A percentile compares a stretch with the other conserved stretches of the same genome.
phyloP scores from a whole-genome alignment of 2,329 filamentous ascomycete genomes.

The Tolypocladium nubicola region DNA sequence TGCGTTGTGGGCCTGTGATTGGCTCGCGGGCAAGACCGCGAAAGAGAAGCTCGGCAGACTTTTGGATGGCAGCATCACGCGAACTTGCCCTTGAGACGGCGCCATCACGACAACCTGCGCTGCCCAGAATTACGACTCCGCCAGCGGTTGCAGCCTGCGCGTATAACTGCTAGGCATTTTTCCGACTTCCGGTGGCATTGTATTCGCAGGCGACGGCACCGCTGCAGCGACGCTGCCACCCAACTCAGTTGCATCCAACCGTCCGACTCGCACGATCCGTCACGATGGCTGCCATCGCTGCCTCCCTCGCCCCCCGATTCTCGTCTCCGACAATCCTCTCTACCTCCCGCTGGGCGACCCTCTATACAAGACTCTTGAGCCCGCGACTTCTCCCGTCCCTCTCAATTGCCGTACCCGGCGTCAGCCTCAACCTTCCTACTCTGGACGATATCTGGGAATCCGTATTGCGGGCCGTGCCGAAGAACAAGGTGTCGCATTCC shows the following conservation, averaged over 20 bases:
- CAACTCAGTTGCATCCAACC: background rate
- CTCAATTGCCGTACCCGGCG: constrained; percentile 47
- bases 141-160: background rate
- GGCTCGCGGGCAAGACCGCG: constrained; percentile 13
- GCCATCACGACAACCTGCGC: background rate
- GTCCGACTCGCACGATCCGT: background rate
- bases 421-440: constrained; percentile 44
- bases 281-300: constrained; percentile 31
- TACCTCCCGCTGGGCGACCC: constrained; percentile 29
- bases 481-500: constrained; percentile 97
- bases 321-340: constrained; percentile 29
- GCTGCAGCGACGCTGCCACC: background rate
- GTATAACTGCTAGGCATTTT: background rate
- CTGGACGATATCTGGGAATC: constrained; percentile 86
- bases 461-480: constrained; percentile 83
- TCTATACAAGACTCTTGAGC: constrained; percentile 34
- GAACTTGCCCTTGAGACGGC: constrained; percentile 5
- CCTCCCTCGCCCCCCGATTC: constrained; percentile 46
- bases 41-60: constrained; percentile 17
- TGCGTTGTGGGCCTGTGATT: constrained; percentile 18
- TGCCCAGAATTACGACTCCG: background rate
- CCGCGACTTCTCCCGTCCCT: constrained; percentile 41
- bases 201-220: background rate
- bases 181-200: background rate
- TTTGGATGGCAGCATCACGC: constrained; percentile 11